A percentile compares a stretch with the other conserved stretches of the same genome.
Evolutionary conservation across 345 rosid species (phyloP).

Genomic region (Trapa bicornis): DNA sequence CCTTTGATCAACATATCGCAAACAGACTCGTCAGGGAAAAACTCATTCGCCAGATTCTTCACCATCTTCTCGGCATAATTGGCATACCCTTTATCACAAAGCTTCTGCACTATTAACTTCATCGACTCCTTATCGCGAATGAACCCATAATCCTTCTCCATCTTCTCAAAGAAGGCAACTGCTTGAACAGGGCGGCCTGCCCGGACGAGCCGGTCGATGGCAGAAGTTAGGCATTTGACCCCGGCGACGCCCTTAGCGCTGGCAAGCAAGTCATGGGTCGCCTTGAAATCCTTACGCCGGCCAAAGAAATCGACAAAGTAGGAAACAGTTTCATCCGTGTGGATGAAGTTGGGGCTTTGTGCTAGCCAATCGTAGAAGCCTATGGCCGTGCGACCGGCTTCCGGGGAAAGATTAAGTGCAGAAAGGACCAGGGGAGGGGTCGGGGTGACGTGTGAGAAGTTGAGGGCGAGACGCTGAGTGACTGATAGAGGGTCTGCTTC

Average conservation of each 20-base stretch:
- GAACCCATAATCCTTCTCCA: conserved; percentile 68
- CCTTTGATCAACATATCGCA: conserved; percentile 84
- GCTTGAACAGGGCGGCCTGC: conserved; percentile 69
- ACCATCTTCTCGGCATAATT: too few species aligned
- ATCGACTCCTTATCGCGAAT: conserved; percentile 58
- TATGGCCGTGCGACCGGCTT: conserved; percentile 66
- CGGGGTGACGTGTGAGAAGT: conserved; percentile 65
- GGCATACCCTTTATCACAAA: conserved; percentile 24
- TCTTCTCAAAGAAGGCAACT: conserved; percentile 55
- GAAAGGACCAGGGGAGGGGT: conserved; percentile 42
- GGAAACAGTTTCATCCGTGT: conserved; percentile 66
- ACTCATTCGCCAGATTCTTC: conserved; percentile 59
- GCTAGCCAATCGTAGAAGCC: conserved; percentile 67
- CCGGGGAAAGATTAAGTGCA: conserved; percentile 54
- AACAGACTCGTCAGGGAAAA: conserved; percentile 70
- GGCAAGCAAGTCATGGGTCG: conserved; percentile 46
- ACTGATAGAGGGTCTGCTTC: conserved; percentile 35
- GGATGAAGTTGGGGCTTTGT: conserved; percentile 31
- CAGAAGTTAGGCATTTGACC: conserved; percentile 33
- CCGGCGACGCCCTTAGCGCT: conserved; percentile 43
- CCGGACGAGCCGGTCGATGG: conserved; percentile 58
- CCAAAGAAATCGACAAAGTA: conserved; percentile 71
- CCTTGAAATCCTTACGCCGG: conserved; percentile 86
- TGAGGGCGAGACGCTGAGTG: conserved; percentile 51
- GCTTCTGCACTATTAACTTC: conserved; percentile 46